Base-by-base conservation (phyloP, 768 basidiomycete genomes). In the Mrakia frigida region DNA sequence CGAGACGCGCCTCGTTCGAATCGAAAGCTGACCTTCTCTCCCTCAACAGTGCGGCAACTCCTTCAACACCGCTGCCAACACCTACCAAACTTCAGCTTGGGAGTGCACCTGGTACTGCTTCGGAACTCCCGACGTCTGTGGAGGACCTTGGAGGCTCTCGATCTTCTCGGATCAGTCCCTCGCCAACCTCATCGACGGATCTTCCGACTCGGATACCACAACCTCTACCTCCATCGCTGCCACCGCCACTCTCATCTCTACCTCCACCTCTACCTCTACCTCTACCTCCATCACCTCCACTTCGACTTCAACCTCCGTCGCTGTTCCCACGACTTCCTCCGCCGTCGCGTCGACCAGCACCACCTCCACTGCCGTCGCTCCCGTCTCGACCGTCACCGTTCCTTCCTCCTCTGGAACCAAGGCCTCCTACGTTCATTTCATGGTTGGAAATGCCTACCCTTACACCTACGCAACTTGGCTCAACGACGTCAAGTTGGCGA, bases 391-490 rank as follows among this genome's bases (percentile, higher is more conserved):
- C 16, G 52, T 37, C 37, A 71, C 74, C 14, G 60, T 43, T 23
- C 67, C 74, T 18, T 35, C 72, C 6, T 71, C 73, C 14, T 59
- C 2, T 35, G 88, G 88, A 1, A 61, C 37, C 33, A 82, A 83
- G 75, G 56, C 76, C 13, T 81, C 82, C 59, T 79, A 80, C 52
- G 82, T 82, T 10, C 83, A 83, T 72, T 77, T 80, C 74, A 84
- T 86, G 76, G 83, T 90, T 41, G 90, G 90, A 46, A 91, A 91
- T 79, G 86, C 88, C 4, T 90, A 88, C 82, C 79, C 79, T 14
- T 90, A 91, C 77, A 90, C 85, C 1, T 91, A 90, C 82, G 74
- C 81, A 56, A 79, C 80, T 71, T 87, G 87, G 82, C 14, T 52
- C 6, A 25, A 82, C 3, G 86, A 91, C 80, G 87, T 91, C 33